Base-by-base conservation (phyloP, 2,329 filamentous ascomycete species). In the Cladosporium sphaerospermum region DNA sequence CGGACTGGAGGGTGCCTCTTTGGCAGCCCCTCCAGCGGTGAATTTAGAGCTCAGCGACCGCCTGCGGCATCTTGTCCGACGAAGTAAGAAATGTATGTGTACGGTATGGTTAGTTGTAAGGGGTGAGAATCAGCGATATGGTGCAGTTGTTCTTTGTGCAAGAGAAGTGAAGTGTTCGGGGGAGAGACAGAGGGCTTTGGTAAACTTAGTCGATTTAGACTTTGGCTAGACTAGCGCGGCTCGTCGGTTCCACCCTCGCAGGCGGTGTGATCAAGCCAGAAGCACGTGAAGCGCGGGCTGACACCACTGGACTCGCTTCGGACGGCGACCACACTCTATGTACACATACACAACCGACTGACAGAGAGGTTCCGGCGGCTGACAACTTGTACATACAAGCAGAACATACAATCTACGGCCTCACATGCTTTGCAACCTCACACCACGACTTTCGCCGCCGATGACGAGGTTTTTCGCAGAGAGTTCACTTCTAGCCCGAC, bases 61-160 rank as follows among this genome's bases (percentile, higher is more conserved):
- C 52, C 52, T 50, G 52, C 31, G 45, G 52, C 52, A 54, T 54
- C 52, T 54, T 54, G 52, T 54, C 50, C 46, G 52, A 54, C 52
- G 52, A 54, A 54, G 52, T 54, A 9, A 54, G 43, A 23, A 11
- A 31, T 45, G 19, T 34, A 33, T 39, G 23, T 32, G 18, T 23
- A 14, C 34, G 28, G 37, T 49, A 9, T 16, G 19, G 23, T 41
- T 13, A 19, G 48, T 31, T 14, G 16, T 50, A 18, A 33, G 37
- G 40, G 23, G 45, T 47, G 10, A n/a, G 10, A 11, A 4, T 11
- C n/a, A 36, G 36, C 8, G 36, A 39, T 39, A 14, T 13, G 16
- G 10, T 39, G 36, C 36, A 39, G 36, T 8, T 39, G 36, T 39
- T n/a, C 23, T 28, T n/a, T n/a, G 10, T 39, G 36, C 36, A 39